Conservation (phyloP, 805 yeast genomes). For the Ogataea trehaloabstinens region DNA sequence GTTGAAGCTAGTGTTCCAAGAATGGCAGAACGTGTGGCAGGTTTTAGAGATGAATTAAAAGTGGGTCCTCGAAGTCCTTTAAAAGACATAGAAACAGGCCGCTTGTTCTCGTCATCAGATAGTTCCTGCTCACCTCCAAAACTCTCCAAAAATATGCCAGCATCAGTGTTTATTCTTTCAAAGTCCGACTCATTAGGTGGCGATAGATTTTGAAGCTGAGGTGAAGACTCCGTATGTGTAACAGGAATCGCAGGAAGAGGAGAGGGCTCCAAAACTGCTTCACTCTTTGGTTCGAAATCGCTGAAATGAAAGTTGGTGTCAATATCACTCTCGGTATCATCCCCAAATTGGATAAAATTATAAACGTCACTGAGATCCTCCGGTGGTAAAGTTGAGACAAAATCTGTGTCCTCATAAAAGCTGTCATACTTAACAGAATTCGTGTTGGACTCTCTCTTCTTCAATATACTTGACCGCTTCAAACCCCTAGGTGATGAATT, state of each 20-base stretch:
- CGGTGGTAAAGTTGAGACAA: slow-evolving; percentile 9
- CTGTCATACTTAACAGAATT: neutral
- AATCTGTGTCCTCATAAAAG: slow-evolving; percentile 1
- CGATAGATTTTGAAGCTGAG: no score
- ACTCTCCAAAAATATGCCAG: neutral
- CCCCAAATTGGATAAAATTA: slow-evolving; percentile 30
- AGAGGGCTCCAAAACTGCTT: neutral
- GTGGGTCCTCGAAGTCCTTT: slow-evolving; percentile 62
- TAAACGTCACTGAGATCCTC: slow-evolving; percentile 28
- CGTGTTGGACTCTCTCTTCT: slow-evolving; percentile 1
- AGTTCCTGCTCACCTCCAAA: neutral
- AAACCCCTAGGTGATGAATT: slow-evolving; percentile 7
- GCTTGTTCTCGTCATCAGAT: neutral
- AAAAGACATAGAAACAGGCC: slow-evolving; percentile 50
- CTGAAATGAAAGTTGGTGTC: slow-evolving; percentile 27
- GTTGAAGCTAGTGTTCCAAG: slow-evolving; percentile 29
- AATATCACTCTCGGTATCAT: slow-evolving; percentile 18
- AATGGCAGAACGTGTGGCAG: slow-evolving; percentile 28
- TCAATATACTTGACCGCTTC: slow-evolving; percentile 8
- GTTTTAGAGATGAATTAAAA: slow-evolving; percentile 36
- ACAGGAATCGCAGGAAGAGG: neutral
- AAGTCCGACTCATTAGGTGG: neutral
- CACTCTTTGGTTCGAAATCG: neutral
- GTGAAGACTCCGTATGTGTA: neutral
- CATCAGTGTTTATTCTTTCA: neutral